Evolutionary conservation across 495 filamentous ascomycete species (phyloP).

Genomic region (Penicillium ochrochloron): DNA sequence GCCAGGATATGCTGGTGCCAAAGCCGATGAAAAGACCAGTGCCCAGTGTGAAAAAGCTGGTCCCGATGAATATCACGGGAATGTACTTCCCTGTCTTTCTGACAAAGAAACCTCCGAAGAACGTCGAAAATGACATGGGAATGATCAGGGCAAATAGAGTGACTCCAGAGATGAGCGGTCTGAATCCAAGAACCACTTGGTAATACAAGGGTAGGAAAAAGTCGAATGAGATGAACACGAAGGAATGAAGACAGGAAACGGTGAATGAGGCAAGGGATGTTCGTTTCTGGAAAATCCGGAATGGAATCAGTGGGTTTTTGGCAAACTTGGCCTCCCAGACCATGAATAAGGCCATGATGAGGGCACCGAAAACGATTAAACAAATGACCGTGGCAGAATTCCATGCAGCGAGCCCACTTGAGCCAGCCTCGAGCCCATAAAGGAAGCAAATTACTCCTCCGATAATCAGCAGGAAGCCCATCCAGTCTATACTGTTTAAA

Average conservation of each 20-base stretch:
- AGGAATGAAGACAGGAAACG: constrained; percentile 11
- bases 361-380: constrained; percentile 53
- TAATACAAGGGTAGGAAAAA: constrained; percentile 18
- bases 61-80: constrained; percentile 59
- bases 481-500: constrained; percentile 28
- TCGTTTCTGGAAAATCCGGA: constrained; percentile 6
- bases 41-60: constrained; percentile 62
- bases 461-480: constrained; percentile 69
- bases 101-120: constrained; percentile 44
- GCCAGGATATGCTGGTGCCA: constrained; percentile 52
- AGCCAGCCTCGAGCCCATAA: constrained; percentile 76
- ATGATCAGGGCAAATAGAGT: constrained; percentile 13
- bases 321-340: constrained; percentile 10
- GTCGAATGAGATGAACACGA: constrained; percentile 15
- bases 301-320: constrained; percentile 13
- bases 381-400: constrained; percentile 73
- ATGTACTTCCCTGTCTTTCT: constrained; percentile 18
- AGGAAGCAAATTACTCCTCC: constrained; percentile 80
- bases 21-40: constrained; percentile 67
- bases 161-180: constrained; percentile 15
- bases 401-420: constrained; percentile 75
- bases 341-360: constrained; percentile 9
- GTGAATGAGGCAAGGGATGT: constrained; percentile 6
- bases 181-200: constrained; percentile 12
- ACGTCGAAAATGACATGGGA: constrained; percentile 7